Conservation (phyloP, 2,329 filamentous ascomycete genomes). For the Fusarium sublunatum region DNA sequence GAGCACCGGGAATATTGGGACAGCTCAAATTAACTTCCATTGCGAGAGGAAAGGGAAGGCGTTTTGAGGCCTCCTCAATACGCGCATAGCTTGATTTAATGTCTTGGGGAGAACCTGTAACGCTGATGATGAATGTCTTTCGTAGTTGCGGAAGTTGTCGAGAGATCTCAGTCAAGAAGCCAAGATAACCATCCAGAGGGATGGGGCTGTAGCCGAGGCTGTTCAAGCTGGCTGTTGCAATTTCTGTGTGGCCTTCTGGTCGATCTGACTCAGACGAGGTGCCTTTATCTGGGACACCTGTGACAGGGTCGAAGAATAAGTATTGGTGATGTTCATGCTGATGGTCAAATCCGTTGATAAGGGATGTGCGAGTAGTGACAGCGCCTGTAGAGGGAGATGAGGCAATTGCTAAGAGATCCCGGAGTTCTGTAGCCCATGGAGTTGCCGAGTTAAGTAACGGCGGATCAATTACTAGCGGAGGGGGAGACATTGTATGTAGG, state of each 20-base stretch:
- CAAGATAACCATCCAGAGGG: conserved; percentile 68
- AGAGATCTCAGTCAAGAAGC: conserved; percentile 63
- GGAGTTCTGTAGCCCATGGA: conserved; percentile 77
- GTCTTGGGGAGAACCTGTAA: conserved; percentile 72
- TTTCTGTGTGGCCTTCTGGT: conserved; percentile 39
- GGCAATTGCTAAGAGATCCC: conserved; percentile 72
- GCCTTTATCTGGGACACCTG: conserved; percentile 36
- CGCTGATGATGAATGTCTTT: conserved; percentile 76
- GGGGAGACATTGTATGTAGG: conserved; percentile 40
- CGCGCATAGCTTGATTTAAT: conserved; percentile 66
- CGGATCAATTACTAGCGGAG: conserved; percentile 63
- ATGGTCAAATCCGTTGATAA: conserved; percentile 73
- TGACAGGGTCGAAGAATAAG: conserved; percentile 68
- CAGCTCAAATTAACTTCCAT: conserved; percentile 84
- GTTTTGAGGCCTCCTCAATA: conserved; percentile 55
- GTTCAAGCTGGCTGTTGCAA: conserved; percentile 66
- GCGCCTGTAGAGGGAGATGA: conserved; percentile 73
- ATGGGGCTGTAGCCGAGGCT: conserved; percentile 80
- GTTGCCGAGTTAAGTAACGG: conserved; percentile 80
- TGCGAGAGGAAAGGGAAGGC: conserved; percentile 64
- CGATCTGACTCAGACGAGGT: conserved; percentile 31
- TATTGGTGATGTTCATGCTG: conserved; percentile 71
- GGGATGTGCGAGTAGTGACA: conserved; percentile 78
- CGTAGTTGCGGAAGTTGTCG: conserved; percentile 19
- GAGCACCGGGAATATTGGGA: conserved; percentile 75